Evolutionary conservation across 306 rosid species (phyloP), one percentile per base, ranked within the genome.

Genomic region (Prunus mira): DNA sequence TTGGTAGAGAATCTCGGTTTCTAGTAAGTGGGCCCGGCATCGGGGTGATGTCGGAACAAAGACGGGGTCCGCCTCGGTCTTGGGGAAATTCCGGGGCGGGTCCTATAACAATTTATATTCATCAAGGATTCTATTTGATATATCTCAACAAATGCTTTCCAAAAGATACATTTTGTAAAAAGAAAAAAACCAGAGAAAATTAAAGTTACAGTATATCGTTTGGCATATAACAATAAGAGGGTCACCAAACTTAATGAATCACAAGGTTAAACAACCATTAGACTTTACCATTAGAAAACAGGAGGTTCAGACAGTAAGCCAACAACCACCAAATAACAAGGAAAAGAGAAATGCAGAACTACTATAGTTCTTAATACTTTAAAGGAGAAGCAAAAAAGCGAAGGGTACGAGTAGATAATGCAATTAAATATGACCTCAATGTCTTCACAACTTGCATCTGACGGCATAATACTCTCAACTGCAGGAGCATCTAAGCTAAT

Each of bases 401-500:
- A 47, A 69, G n/a, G 45, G 58, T 32, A 71, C 12, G 13, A 34
- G 54, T 27, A 77, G 56, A 71, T 52, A 71, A 27, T 49, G 74
- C 34, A 32, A 60, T 77, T 18, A 54, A 82, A 74, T 73, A 64
- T 79, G 76, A 91, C 95, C 98, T 93, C 97, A 62, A 89, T 76
- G 41, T 93, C 93, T 83, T 93, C 95, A 81, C 91, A 89, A 79
- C 92, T 90, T 79, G 96, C 96, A 25, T 93, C 98, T 12, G 56
- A 76, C 14, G 96, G 96, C 84, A 93, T 72, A 76, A 89, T 87
- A 79, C 63, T 73, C 76, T 81, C 84, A 50, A 86, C 82, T 58
- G 93, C 91, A 78, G 45, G 80, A 65, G 87, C 80, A 75, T 89
- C 90, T 85, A 90, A 85, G 60, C 87, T 79, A 66, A 76, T 25